Percentiles rank a stretch among this genome's conserved stretches.
phyloP scores from a whole-genome alignment of 148 eudicot species.

The Oxyria digyna region DNA sequence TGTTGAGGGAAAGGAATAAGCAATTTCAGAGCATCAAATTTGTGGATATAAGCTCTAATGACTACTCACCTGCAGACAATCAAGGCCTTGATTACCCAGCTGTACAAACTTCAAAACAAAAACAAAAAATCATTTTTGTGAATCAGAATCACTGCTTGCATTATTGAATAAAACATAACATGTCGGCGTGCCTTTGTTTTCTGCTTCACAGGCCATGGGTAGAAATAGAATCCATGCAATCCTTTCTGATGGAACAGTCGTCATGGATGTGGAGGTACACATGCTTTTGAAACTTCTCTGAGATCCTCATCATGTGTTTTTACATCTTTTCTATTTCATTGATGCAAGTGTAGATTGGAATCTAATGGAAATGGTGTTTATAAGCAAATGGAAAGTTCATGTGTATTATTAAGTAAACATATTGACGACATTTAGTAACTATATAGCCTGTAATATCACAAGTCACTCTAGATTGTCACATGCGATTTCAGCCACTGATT shows the following conservation, averaged over 20 bases:
- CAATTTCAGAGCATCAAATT: slow-evolving; percentile 64
- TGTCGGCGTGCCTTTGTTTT: neutral
- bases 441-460: too few species aligned
- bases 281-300: neutral
- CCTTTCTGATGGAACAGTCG: slow-evolving; percentile 76
- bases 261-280: slow-evolving; percentile 76
- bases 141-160: neutral
- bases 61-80: slow-evolving; percentile 65
- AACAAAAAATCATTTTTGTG: too few species aligned
- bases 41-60: slow-evolving; percentile 75
- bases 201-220: slow-evolving; percentile 64
- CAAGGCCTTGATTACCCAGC: slow-evolving; percentile 81
- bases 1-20: slow-evolving; percentile 67
- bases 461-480: too few species aligned
- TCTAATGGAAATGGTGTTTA: too few species aligned
- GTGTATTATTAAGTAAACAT: too few species aligned
- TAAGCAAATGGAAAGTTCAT: too few species aligned
- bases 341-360: too few species aligned
- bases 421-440: too few species aligned
- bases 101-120: slow-evolving; percentile 20
- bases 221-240: slow-evolving; percentile 90
- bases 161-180: neutral
- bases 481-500: too few species aligned
- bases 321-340: too few species aligned
- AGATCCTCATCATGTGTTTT: too few species aligned